phyloP scores from a whole-genome alignment of 2,329 filamentous ascomycete genomes.

The Penicillium sp. region DNA sequence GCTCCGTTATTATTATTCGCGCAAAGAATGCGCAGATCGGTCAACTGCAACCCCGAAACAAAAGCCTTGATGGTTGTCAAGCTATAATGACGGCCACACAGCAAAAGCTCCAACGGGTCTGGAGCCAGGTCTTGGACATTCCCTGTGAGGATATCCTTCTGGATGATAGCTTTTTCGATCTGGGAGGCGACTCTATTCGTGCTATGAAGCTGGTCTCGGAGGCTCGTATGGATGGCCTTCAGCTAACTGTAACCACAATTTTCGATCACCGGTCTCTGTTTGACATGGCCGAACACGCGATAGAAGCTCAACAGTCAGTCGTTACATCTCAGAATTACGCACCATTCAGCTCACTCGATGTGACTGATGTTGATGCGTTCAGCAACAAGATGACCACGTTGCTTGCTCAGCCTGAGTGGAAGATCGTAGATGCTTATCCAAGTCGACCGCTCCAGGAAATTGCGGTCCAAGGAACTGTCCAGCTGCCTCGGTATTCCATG shows the following conservation, averaged over 20 bases:
- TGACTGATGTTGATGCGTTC: neutral
- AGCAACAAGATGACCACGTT: neutral
- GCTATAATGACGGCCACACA: constrained; percentile 9
- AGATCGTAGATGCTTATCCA: constrained; percentile 53
- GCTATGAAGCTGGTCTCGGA: constrained; percentile 61
- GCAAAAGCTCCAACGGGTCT: constrained; percentile 45
- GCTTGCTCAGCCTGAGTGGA: constrained; percentile 42
- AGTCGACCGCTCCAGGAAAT: constrained; percentile 56
- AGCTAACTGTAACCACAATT: constrained; percentile 56
- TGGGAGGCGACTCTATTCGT: constrained; percentile 57
- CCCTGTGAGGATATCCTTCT: constrained; percentile 47
- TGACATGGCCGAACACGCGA: constrained; percentile 2
- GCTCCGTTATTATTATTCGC: constrained; percentile 1
- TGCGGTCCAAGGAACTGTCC: constrained; percentile 56
- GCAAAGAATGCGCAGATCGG: neutral
- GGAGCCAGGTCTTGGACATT: constrained; percentile 49
- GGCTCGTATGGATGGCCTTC: constrained; percentile 49
- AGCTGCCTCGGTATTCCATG: constrained; percentile 58
- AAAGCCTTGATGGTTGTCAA: neutral
- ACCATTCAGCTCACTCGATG: neutral
- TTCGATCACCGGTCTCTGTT: constrained; percentile 44
- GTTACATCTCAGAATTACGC: neutral
- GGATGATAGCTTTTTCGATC: constrained; percentile 56
- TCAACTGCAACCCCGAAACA: neutral
- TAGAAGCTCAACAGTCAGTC: neutral